Percentiles rank a stretch among this genome's conserved stretches.
Conservation (phyloP, 345 rosid genomes). For the Aurinia saxatilis region DNA sequence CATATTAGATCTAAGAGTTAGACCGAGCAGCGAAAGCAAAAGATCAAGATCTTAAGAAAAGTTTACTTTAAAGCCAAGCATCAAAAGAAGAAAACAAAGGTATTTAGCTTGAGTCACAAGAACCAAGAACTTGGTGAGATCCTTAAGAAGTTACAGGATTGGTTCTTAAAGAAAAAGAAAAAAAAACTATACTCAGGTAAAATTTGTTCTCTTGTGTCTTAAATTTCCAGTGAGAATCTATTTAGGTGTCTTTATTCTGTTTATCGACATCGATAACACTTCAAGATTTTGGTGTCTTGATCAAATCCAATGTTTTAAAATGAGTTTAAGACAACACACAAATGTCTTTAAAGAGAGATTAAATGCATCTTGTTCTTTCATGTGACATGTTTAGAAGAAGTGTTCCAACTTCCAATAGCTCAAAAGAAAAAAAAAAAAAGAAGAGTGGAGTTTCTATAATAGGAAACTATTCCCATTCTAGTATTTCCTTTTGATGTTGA, state of each 20-base stretch:
- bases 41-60: background rate
- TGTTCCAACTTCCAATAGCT: slow-evolving; percentile 9
- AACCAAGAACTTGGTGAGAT: slow-evolving; percentile 1
- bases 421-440: slow-evolving; percentile 1
- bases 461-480: slow-evolving; percentile 18
- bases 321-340: background rate
- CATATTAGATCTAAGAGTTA: background rate
- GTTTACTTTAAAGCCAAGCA: slow-evolving; percentile 23
- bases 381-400: slow-evolving; percentile 19
- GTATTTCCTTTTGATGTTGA: slow-evolving; percentile 6
- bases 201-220: background rate
- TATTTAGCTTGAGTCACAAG: slow-evolving; percentile 20
- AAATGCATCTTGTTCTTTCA: slow-evolving; percentile 16
- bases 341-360: slow-evolving; percentile 12
- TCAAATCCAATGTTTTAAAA: slow-evolving; percentile 12
- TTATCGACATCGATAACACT: slow-evolving; percentile 18
- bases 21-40: background rate
- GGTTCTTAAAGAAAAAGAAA: background rate
- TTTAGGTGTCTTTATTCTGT: slow-evolving; percentile 16
- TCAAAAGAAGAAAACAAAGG: slow-evolving; percentile 14
- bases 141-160: background rate
- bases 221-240: slow-evolving; percentile 1
- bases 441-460: slow-evolving; percentile 26
- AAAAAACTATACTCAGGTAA: background rate
- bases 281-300: slow-evolving; percentile 10